phyloP scores from a whole-genome alignment of 768 basidiomycete species.

The Suillus weaverae region DNA sequence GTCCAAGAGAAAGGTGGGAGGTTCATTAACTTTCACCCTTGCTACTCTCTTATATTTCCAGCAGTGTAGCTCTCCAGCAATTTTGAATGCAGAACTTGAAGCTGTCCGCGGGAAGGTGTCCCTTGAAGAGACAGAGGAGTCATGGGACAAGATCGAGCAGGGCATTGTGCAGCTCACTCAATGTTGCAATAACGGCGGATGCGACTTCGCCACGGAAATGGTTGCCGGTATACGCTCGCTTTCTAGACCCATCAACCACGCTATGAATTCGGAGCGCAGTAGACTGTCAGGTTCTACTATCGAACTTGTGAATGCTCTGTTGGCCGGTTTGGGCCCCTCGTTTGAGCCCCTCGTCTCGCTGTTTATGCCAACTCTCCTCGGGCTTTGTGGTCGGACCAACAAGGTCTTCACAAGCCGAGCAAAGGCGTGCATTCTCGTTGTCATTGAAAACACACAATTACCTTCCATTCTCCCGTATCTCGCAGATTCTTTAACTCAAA shows the following conservation, averaged over 20 bases:
- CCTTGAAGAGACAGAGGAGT: constrained; percentile 71
- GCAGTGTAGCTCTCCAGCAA: constrained; percentile 34
- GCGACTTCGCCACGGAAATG: constrained; percentile 52
- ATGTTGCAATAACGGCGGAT: constrained; percentile 53
- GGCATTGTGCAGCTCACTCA: constrained; percentile 46
- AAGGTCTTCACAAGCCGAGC: constrained; percentile 75
- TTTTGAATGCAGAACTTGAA: constrained; percentile 42
- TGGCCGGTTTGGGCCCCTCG: constrained; percentile 51
- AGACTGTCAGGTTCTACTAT: constrained; percentile 67
- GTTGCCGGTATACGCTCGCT: constrained; percentile 50
- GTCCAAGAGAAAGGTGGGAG: constrained; percentile 31
- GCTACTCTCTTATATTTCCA: constrained; percentile 2
- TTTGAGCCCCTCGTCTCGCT: constrained; percentile 70
- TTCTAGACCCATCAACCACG: constrained; percentile 52
- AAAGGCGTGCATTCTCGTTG: constrained; percentile 52
- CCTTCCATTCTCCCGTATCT: constrained; percentile 64
- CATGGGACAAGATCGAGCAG: constrained; percentile 69
- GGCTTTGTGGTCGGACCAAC: constrained; percentile 71
- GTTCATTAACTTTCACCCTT: rapidly evolving
- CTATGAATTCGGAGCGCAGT: constrained; percentile 73
- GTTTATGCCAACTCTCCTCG: constrained; percentile 67
- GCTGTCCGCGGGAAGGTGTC: constrained; percentile 41
- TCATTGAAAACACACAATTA: constrained; percentile 69
- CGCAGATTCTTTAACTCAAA: constrained; percentile 58
- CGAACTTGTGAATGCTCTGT: constrained; percentile 58